These are phyloP conservation scores for Phoenix dactylifera DNA, from an alignment of 176 grass and related monocot species.

Conservation along the genomic window DNA sequence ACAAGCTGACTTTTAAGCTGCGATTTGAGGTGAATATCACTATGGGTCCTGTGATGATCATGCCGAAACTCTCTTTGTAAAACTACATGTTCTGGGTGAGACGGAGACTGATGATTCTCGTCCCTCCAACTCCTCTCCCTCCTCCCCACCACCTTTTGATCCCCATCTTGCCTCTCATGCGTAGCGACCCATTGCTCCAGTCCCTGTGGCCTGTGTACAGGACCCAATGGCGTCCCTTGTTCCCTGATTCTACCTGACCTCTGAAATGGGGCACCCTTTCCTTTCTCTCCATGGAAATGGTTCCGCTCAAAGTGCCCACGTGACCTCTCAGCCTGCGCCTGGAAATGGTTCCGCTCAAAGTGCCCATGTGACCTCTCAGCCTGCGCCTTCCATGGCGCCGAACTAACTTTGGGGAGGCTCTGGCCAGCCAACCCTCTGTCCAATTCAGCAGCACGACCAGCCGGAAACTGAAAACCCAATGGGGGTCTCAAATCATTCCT, in stretches of 20 bases:
- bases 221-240: too few species aligned
- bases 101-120: background rate
- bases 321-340: background rate
- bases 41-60: background rate
- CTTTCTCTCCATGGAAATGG: background rate
- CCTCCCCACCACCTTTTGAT: conserved; percentile 8
- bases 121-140: conserved; percentile 1
- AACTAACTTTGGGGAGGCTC: conserved; percentile 1
- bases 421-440: background rate
- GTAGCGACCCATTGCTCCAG: conserved; percentile 13
- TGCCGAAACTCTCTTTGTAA: too few species aligned
- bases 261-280: background rate
- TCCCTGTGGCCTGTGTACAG: background rate
- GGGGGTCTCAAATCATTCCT: conserved; percentile 18
- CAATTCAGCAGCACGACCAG: background rate
- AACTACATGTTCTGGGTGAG: background rate
- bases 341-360: conserved; percentile 9
- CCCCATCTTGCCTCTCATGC: conserved; percentile 11
- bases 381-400: background rate
- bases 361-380: background rate
- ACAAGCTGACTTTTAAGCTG: background rate
- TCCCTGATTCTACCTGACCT: too few species aligned
- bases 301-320: conserved; percentile 9
- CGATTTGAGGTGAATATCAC: background rate
- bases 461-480: conserved; percentile 24